These are phyloP conservation scores for Stemphylium beticola DNA, from an alignment of 2,329 filamentous ascomycete species.

Conservation along the genomic window DNA sequence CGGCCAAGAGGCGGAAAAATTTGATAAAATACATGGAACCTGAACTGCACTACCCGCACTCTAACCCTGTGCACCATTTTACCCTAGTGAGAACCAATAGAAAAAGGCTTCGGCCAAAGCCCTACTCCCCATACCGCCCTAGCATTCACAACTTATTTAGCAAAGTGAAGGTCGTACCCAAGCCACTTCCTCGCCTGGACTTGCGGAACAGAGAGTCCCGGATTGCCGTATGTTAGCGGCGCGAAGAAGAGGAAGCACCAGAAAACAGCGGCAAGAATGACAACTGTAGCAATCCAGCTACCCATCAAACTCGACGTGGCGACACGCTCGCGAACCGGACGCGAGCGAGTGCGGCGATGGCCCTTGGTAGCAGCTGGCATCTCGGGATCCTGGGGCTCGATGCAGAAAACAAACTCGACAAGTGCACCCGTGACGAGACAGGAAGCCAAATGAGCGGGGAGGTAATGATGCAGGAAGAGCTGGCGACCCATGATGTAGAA, in stretches of 20 bases:
- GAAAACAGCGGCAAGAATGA: constrained; percentile 71
- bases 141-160: constrained; percentile 69
- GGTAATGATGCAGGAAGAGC: constrained; percentile 96
- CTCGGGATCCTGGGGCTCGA: constrained; percentile 69
- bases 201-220: constrained; percentile 79
- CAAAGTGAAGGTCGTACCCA: constrained; percentile 96
- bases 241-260: constrained; percentile 93
- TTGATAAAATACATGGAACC: constrained; percentile 8
- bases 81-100: constrained; percentile 7
- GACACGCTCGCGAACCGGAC: constrained; percentile 82
- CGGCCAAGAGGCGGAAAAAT: neutral
- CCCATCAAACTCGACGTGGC: constrained; percentile 76
- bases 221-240: constrained; percentile 93
- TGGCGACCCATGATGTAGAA: constrained; percentile 99
- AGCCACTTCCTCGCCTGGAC: constrained; percentile 91
- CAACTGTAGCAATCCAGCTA: constrained; percentile 77
- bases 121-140: neutral
- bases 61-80: constrained; percentile 14
- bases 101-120: neutral
- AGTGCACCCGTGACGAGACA: constrained; percentile 88
- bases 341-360: constrained; percentile 57
- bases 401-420: constrained; percentile 94
- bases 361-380: constrained; percentile 42
- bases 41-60: constrained; percentile 7
- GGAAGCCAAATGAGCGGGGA: constrained; percentile 91